phyloP scores from a whole-genome alignment of 78 protist species.

The Dictyostelium purpureum region DNA sequence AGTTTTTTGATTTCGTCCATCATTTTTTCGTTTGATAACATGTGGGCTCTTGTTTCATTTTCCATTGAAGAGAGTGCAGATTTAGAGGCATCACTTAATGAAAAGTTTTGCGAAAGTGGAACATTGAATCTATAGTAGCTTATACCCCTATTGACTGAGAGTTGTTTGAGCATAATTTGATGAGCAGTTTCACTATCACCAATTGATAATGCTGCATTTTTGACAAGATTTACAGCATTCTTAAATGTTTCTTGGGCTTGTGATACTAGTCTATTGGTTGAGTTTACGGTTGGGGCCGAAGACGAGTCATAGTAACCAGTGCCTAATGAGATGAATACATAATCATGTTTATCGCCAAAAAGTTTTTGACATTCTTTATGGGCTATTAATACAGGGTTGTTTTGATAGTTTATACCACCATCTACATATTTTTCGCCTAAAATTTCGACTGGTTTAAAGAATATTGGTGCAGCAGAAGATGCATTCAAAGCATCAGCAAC shows the following conservation, averaged over 20 bases:
- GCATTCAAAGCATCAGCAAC: conserved; percentile 13
- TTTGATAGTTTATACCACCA: conserved; percentile 28
- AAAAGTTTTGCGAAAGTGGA: neutral
- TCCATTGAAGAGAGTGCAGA: neutral
- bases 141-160: neutral
- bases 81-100: neutral
- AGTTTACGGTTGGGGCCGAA: neutral
- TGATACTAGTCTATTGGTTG: no score
- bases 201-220: neutral
- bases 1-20: neutral
- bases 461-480: conserved; percentile 16
- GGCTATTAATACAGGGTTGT: conserved; percentile 29
- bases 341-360: neutral
- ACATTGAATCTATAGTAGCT: conserved; percentile 11
- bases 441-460: neutral
- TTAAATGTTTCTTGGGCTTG: neutral
- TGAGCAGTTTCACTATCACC: conserved; percentile 17
- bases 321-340: conserved; percentile 27
- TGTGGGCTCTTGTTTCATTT: neutral
- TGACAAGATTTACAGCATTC: neutral
- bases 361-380: conserved; percentile 11
- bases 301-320: neutral
- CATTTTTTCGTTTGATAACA: neutral
- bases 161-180: conserved; percentile 13
- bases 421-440: conserved; percentile 15